Conservation (phyloP, 75 land plant genomes). For the Sequoia sempervirens region DNA sequence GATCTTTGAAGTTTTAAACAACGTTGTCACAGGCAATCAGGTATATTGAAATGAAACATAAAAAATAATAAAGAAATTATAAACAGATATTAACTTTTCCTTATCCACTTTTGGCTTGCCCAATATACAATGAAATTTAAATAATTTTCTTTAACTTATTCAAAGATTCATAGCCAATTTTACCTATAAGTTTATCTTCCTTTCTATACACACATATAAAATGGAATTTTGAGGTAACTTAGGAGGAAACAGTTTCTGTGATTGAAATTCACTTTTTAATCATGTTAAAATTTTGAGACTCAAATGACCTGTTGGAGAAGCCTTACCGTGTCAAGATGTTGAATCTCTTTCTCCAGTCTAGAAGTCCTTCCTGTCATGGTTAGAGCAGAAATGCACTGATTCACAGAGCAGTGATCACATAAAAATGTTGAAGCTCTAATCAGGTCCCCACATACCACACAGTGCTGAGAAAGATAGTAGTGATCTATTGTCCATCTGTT, state of each 20-base stretch:
- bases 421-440: constrained; percentile 39
- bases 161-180: not conserved
- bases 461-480: constrained; percentile 80
- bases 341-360: constrained; percentile 67
- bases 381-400: constrained; percentile 35
- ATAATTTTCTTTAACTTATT: not conserved
- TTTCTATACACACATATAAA: not conserved
- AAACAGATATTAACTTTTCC: not conserved
- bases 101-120: not conserved
- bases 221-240: not conserved
- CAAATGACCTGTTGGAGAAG: not conserved
- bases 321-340: constrained; percentile 86
- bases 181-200: not conserved
- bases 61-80: not conserved
- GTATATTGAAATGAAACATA: not conserved
- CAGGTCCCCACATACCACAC: constrained; percentile 75
- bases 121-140: not conserved
- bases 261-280: not conserved
- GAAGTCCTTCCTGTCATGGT: constrained; percentile 58
- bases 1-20: not conserved
- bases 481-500: constrained; percentile 67
- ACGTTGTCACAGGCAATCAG: not conserved
- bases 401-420: constrained; percentile 52
- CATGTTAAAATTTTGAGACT: not conserved
- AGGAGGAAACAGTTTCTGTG: not conserved